phyloP scores from a whole-genome alignment of 2,329 filamentous ascomycete species.

The Kalmusia sp. region DNA sequence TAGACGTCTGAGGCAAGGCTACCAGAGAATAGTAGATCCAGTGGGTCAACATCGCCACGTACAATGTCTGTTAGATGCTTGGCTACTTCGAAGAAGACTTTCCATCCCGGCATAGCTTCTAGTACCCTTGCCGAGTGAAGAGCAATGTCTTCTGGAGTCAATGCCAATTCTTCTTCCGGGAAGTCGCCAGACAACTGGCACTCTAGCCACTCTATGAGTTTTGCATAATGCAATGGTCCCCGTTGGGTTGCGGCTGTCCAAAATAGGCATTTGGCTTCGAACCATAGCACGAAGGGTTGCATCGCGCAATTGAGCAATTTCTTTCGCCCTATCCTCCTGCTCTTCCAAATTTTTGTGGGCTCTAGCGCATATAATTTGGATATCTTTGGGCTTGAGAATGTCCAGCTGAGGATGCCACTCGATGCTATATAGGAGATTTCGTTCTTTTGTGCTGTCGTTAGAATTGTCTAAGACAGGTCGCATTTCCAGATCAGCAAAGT shows the following conservation, averaged over 20 bases:
- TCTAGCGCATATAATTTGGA: background rate
- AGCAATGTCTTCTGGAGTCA: background rate
- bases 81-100: conserved; percentile 3
- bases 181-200: too few relatives aligned
- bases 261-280: too few relatives aligned
- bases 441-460: background rate
- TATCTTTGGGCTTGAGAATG: background rate
- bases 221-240: too few relatives aligned
- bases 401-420: conserved; percentile 17
- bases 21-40: too few relatives aligned
- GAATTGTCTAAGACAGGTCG: background rate
- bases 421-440: conserved; percentile 10
- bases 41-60: background rate
- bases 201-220: too few relatives aligned
- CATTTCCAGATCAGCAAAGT: background rate
- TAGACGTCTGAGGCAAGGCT: too few relatives aligned
- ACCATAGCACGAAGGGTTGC: too few relatives aligned
- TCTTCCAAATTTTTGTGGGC: too few relatives aligned
- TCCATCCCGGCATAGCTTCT: conserved; percentile 5
- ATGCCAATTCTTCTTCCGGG: too few relatives aligned
- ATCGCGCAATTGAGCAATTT: too few relatives aligned
- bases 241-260: too few relatives aligned
- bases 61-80: conserved; percentile 7
- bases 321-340: too few relatives aligned
- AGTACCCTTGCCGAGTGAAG: background rate